Percentiles rank a stretch among this genome's conserved stretches.
phyloP scores from a whole-genome alignment of 805 yeast genomes.

The Candida vartiovaarae region DNA sequence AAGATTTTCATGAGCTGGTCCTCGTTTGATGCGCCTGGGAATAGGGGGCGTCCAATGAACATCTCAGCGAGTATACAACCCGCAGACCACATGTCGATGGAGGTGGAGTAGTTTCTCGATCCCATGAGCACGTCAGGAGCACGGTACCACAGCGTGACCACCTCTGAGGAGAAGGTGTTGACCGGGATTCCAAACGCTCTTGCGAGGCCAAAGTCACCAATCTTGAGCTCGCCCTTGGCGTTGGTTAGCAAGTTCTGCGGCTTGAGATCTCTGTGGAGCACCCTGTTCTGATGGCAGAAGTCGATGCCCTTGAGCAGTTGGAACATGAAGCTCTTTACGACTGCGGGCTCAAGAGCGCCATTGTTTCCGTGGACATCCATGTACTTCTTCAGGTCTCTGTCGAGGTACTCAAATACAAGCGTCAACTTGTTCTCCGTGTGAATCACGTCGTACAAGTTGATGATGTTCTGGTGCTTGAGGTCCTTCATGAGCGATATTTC shows the following conservation, averaged over 20 bases:
- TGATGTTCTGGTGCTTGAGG: slow-evolving; percentile 86
- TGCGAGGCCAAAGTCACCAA: slow-evolving; percentile 96
- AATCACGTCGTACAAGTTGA: slow-evolving; percentile 87
- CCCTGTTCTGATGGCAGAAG: slow-evolving; percentile 57
- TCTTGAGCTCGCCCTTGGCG: slow-evolving; percentile 81
- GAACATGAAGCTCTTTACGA: slow-evolving; percentile 88
- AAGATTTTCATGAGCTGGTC: slow-evolving; percentile 91
- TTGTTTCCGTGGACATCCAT: slow-evolving; percentile 88
- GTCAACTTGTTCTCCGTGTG: slow-evolving; percentile 95
- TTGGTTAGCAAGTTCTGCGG: slow-evolving; percentile 92
- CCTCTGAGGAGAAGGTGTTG: slow-evolving; percentile 95
- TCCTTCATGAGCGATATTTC: slow-evolving; percentile 96
- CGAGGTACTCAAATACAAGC: slow-evolving; percentile 88
- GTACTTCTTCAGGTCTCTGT: slow-evolving; percentile 85
- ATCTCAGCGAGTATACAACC: slow-evolving; percentile 98
- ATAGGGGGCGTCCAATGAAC: slow-evolving; percentile 96
- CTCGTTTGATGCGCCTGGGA: slow-evolving; percentile 94
- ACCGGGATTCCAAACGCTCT: slow-evolving; percentile 98
- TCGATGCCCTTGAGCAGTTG: slow-evolving; percentile 84
- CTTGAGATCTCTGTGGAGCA: slow-evolving; percentile 72
- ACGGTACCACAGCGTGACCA: slow-evolving; percentile 95
- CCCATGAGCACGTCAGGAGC: slow-evolving; percentile 97
- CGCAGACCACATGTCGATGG: slow-evolving; percentile 97
- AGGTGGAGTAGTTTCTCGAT: slow-evolving; percentile 90
- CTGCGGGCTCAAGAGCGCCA: slow-evolving; percentile 79